A percentile compares a stretch with the other conserved stretches of the same genome.
Conservation (phyloP, 1,139 yeast genomes). For the Yamadazyma atmosphaerica region DNA sequence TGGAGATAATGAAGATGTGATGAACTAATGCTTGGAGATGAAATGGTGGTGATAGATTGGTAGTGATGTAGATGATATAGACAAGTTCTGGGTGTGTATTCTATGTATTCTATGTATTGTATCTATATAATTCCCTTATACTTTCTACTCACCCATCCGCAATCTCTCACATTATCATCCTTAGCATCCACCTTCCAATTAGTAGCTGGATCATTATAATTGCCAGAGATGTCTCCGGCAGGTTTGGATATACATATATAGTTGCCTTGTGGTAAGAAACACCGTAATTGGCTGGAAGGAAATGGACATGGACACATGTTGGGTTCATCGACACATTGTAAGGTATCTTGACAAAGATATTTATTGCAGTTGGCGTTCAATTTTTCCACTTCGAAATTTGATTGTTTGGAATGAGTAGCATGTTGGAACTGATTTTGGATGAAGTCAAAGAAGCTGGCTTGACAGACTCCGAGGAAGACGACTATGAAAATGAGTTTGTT, state of each 20-base stretch:
- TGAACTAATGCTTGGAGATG: too few relatives aligned
- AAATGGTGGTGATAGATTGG: too few relatives aligned
- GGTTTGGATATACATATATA: slow-evolving; percentile 82
- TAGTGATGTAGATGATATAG: too few relatives aligned
- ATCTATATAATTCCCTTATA: slow-evolving; percentile 36
- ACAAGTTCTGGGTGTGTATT: too few relatives aligned
- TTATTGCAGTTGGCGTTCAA: slow-evolving; percentile 53
- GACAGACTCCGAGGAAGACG: slow-evolving; percentile 5
- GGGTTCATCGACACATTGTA: slow-evolving; percentile 68
- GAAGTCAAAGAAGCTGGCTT: slow-evolving; percentile 22
- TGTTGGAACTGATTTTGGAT: slow-evolving; percentile 31
- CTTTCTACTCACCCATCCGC: slow-evolving; percentile 71
- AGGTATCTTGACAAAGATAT: slow-evolving; percentile 82
- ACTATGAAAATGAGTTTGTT: background rate
- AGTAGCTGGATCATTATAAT: slow-evolving; percentile 48
- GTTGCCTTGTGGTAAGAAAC: slow-evolving; percentile 68
- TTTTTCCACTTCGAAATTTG: slow-evolving; percentile 27
- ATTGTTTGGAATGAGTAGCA: slow-evolving; percentile 15
- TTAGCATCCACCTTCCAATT: slow-evolving; percentile 55
- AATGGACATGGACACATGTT: slow-evolving; percentile 87
- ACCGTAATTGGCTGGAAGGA: slow-evolving; percentile 81
- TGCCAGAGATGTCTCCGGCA: slow-evolving; percentile 43
- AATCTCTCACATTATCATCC: slow-evolving; percentile 61
- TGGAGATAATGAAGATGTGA: too few relatives aligned
- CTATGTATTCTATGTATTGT: too few relatives aligned